Conservation (phyloP, 306 rosid genomes). For the Cucumis hystrix region DNA sequence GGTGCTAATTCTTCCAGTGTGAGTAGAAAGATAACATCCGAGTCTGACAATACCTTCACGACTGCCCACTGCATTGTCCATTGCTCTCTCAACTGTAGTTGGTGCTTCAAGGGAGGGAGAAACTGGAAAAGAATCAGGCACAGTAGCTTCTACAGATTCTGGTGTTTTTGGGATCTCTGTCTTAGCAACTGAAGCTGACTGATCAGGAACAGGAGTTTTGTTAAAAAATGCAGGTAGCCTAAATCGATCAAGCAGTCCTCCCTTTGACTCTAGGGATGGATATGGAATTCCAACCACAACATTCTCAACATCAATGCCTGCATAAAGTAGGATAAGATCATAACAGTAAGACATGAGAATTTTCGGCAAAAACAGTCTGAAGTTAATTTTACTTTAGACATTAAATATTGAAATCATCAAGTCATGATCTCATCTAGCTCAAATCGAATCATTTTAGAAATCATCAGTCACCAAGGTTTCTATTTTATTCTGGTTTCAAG, state of each 20-base stretch:
- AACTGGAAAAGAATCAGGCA: neutral
- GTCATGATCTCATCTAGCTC: neutral
- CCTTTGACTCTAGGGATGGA: slow-evolving; percentile 3
- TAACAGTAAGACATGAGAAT: neutral
- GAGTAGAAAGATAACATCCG: neutral
- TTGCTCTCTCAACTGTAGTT: neutral
- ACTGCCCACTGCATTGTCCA: neutral
- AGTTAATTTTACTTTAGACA: neutral
- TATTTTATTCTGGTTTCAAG: neutral
- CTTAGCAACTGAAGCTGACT: slow-evolving; percentile 2
- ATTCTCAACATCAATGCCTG: neutral
- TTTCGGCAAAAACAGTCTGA: neutral
- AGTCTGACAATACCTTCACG: neutral
- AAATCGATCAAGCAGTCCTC: slow-evolving; percentile 1
- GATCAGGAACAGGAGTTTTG: slow-evolving; percentile 5
- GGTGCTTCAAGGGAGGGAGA: neutral
- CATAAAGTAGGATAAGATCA: neutral
- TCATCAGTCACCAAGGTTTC: neutral
- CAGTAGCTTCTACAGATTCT: neutral
- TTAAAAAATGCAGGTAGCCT: neutral
- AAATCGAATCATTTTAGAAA: neutral
- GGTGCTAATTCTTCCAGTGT: neutral
- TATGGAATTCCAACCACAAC: slow-evolving; percentile 6
- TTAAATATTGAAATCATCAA: neutral
- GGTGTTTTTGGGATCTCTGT: slow-evolving; percentile 2